phyloP scores from a whole-genome alignment of 2,329 filamentous ascomycete species.

The Fusarium palustre region DNA sequence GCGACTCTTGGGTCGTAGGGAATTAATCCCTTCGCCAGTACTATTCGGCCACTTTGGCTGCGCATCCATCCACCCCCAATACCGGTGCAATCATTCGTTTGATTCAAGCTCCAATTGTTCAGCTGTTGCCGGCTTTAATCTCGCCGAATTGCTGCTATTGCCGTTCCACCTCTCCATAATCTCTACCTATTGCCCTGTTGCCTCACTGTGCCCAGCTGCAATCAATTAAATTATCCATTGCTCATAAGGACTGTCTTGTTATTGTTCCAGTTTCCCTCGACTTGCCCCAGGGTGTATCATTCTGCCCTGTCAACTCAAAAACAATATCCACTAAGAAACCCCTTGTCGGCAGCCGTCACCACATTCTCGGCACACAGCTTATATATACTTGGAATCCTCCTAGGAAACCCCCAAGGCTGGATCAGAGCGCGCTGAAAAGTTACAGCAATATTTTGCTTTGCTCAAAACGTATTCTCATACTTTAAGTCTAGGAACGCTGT shows the following conservation, averaged over 20 bases:
- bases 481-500: constrained; percentile 19
- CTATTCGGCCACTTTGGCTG: constrained; percentile 16
- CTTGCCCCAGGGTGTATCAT: constrained; percentile 29
- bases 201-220: constrained; percentile 16
- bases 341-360: constrained; percentile 16
- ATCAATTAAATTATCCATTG: constrained; percentile 32
- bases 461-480: constrained; percentile 9
- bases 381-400: constrained; percentile 5
- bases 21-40: constrained; percentile 21
- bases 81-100: constrained; percentile 14
- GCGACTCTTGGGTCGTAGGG: constrained; percentile 9
- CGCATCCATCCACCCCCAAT: constrained; percentile 16
- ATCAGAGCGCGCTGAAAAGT: constrained; percentile 24
- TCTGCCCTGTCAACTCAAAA: constrained; percentile 26
- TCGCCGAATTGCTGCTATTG: constrained; percentile 14
- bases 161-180: constrained; percentile 21
- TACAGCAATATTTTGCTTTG: constrained; percentile 13
- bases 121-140: constrained; percentile 23
- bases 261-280: constrained; percentile 12
- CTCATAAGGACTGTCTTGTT: constrained; percentile 4
- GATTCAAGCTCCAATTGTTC: constrained; percentile 19
- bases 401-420: constrained; percentile 11
- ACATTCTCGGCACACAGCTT: constrained; percentile 18
- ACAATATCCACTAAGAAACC: constrained; percentile 19
- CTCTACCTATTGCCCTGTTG: constrained; percentile 7